Conservation (phyloP, 495 filamentous ascomycete genomes). For the Tuber aestivum region DNA sequence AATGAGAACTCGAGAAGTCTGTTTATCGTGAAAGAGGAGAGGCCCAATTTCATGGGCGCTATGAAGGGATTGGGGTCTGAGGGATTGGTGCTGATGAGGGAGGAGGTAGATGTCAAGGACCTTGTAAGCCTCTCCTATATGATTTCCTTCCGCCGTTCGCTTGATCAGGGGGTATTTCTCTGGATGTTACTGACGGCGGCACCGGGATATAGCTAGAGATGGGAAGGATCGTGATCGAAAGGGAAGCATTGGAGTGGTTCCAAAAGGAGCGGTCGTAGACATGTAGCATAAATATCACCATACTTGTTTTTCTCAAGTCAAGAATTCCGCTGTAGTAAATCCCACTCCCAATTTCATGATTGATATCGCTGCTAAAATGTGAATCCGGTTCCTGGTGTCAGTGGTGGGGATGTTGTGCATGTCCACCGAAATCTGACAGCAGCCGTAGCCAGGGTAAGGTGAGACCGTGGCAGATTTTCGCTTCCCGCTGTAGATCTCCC, state of each 20-base stretch:
- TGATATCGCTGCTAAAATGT: background rate
- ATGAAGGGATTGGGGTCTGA: conserved; percentile 54
- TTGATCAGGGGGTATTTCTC: background rate
- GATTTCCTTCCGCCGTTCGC: background rate
- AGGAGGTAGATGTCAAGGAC: conserved; percentile 90
- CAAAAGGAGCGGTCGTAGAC: conserved; percentile 47
- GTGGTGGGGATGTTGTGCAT: background rate
- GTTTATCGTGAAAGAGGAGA: conserved; percentile 60
- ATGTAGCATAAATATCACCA: conserved; percentile 1
- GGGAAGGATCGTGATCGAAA: conserved; percentile 79
- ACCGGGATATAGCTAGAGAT: conserved; percentile 54
- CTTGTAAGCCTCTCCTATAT: conserved; percentile 44
- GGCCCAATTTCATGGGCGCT: conserved; percentile 53
- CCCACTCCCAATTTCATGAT: background rate
- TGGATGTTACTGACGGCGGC: conserved; percentile 11
- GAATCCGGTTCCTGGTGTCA: background rate
- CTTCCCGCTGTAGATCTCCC: conserved; percentile 7
- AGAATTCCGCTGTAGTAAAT: background rate
- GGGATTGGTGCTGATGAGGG: conserved; percentile 59
- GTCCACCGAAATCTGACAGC: background rate
- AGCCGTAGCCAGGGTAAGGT: background rate
- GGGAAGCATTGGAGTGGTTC: conserved; percentile 67
- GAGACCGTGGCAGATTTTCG: conserved; percentile 1
- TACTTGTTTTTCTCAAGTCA: background rate
- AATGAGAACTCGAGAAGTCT: conserved; percentile 63